Percentiles rank a stretch among this genome's conserved stretches.
Evolutionary conservation across 2,329 filamentous ascomycete genomes (phyloP).

Genomic region (Biscogniauxia marginata): DNA sequence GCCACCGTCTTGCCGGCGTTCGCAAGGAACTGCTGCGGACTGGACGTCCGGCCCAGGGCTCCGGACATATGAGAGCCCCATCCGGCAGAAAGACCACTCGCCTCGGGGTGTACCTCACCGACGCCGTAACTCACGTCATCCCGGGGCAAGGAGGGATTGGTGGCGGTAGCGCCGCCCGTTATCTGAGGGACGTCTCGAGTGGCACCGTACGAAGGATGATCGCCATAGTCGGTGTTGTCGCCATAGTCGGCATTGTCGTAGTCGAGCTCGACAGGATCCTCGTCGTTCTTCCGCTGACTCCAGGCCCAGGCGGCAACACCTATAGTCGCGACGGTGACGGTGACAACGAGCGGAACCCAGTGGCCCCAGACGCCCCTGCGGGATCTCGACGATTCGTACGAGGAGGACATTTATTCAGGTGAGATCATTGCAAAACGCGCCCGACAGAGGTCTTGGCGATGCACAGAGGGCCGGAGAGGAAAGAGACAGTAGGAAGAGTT

Average conservation of each 20-base stretch:
- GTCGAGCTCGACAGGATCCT: conserved; percentile 52
- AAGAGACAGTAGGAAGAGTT: conserved; percentile 1
- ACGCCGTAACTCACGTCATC: conserved; percentile 44
- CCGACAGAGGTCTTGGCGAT: conserved; percentile 10
- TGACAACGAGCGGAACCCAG: conserved; percentile 86
- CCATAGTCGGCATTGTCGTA: conserved; percentile 49
- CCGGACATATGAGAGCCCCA: conserved; percentile 79
- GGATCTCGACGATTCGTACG: conserved; percentile 63
- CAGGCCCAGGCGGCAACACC: conserved; percentile 90
- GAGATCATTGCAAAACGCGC: conserved; percentile 38
- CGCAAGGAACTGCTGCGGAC: conserved; percentile 85
- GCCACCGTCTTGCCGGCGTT: conserved; percentile 77
- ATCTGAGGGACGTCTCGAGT: conserved; percentile 34
- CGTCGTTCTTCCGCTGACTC: conserved; percentile 78
- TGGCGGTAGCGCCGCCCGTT: conserved; percentile 31
- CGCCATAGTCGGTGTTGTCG: conserved; percentile 50
- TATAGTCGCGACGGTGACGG: conserved; percentile 81
- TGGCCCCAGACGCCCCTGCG: conserved; percentile 68
- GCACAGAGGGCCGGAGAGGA: conserved; percentile 6
- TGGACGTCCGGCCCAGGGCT: conserved; percentile 77
- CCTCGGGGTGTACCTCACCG: conserved; percentile 34
- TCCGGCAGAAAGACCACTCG: conserved; percentile 44
- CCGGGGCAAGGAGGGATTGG: conserved; percentile 39
- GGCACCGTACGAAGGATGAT: conserved; percentile 50
- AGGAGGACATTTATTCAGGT: conserved; percentile 54